These are phyloP conservation scores for Trichoderma lentiforme DNA, from an alignment of 2,329 filamentous ascomycete species.

Conservation along the genomic window DNA sequence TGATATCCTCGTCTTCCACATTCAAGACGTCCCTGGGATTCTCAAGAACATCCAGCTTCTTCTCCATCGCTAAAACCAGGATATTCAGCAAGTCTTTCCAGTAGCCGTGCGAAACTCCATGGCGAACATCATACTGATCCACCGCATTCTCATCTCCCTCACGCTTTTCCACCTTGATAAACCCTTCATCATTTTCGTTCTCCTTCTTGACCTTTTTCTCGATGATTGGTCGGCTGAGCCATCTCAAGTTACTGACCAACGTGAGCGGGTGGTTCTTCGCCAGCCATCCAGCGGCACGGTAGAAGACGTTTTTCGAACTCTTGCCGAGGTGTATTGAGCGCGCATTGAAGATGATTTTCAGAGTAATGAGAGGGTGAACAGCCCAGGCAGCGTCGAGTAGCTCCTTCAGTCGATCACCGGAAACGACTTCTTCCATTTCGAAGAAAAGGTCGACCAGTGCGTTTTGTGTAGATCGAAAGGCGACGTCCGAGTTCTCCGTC, in stretches of 20 bases:
- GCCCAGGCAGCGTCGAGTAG: slow-evolving; percentile 50
- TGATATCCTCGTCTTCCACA: slow-evolving; percentile 29
- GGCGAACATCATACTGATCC: slow-evolving; percentile 39
- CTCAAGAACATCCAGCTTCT: slow-evolving; percentile 41
- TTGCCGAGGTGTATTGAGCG: slow-evolving; percentile 62
- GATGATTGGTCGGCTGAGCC: slow-evolving; percentile 54
- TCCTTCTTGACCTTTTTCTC: slow-evolving; percentile 48
- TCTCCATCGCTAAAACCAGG: slow-evolving; percentile 48
- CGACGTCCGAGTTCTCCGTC: slow-evolving; percentile 52
- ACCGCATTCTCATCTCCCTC: slow-evolving; percentile 36
- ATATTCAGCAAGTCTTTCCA: slow-evolving; percentile 62
- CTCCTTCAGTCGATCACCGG: slow-evolving; percentile 35
- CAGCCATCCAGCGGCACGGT: slow-evolving; percentile 55
- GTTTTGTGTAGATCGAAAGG: slow-evolving; percentile 44
- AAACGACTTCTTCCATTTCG: slow-evolving; percentile 44
- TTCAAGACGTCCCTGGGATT: slow-evolving; percentile 42
- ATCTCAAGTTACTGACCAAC: slow-evolving; percentile 50
- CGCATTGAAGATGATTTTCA: slow-evolving; percentile 59
- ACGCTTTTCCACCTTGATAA: slow-evolving; percentile 32
- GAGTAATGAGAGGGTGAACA: slow-evolving; percentile 44
- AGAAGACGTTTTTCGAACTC: slow-evolving; percentile 45
- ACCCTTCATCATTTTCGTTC: slow-evolving; percentile 27
- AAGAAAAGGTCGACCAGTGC: slow-evolving; percentile 53
- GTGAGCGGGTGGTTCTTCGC: slow-evolving; percentile 53
- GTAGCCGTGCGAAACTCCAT: slow-evolving; percentile 56